Evolutionary conservation across 176 grass and related monocot species (phyloP), one percentile per base, ranked within the genome.

Genomic region (Oryza glumipatula): DNA sequence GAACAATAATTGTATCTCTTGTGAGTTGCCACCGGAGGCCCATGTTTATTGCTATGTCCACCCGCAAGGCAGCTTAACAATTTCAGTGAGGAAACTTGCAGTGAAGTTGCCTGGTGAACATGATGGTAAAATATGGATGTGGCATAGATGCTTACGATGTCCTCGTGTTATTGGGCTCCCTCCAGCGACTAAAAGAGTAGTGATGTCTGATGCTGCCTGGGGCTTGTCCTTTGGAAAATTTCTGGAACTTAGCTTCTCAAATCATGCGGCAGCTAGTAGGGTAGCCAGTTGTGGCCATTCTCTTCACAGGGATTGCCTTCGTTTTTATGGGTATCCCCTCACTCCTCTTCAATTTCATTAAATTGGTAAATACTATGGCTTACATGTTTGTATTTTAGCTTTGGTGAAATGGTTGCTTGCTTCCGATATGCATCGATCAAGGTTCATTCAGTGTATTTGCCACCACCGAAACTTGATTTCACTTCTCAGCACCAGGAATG

Each of bases 191-290:
- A 94, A 92, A 85, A 94, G 96, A 90, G 69, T 99, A 71, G 93
- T 99, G 80, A 99, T 99, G 93, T 96, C 96, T 92, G 96, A 96
- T 91, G 96, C 96, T 89, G 96, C 93, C 38, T 99, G 93, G 93
- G 93, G 96, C 46, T 88, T 99, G 82, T 99, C 96, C 41, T 92
- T 99, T 82, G 96, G 96, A 83, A 96, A 99, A 92, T 98, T 98
- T 94, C 87, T 98, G 86, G 96, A 96, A 85, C 93, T 98, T 82
- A 98, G 96, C 87, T 98, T 98, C 80, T 98, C 96, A 81, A 98
- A 98, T 85, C 93, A 98, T 92, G 93, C 93, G 60, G 91, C 93
- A 80, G 93, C 96, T 74, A 95, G 96, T 89, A 95, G 96, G 91
- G 96, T 98, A 35, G 96, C 96, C 17, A 96, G 96, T 72, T 99